Evolutionary conservation across 768 basidiomycete genomes (phyloP), one percentile per base, ranked within the genome.

Genomic region (Tremella mesenterica): DNA sequence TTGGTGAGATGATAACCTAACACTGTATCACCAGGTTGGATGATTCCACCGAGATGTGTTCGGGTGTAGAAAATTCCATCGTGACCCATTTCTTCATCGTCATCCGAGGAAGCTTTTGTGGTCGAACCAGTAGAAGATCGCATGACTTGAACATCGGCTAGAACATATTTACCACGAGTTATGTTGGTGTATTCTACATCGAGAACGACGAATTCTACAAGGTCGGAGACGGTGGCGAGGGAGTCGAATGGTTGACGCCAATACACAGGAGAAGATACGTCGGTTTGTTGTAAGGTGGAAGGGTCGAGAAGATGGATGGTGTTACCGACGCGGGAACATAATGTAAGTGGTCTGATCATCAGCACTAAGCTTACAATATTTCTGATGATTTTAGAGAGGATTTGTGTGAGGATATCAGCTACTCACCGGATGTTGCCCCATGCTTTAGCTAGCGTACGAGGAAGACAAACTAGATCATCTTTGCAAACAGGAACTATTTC

Each of bases 401-500:
- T 20, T 12, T 25, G 26, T 25, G 41, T 8, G 41, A 43, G 9
- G 18, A 48, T 6, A 4, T 8, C 23, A 6, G 10, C 3, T n/a
- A 64, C 73, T 52, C 54, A 75, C 74, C 71, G 82, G 75, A 99
- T 93, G 77, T 92, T 96, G 69, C 84, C 82, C 52, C 92, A 76
- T 16, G 81, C 76, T 8, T 85, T 83, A 0, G 95, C 91, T 61
- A 85, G 83, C 66, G 88, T 88, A 10, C 76, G 73, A 2, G 91
- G 88, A 30, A 99, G 78, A 70, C 87, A 89, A 20, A 97, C 85
- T 25, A 99, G 81, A 74, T 99, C 95, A 70, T 97, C 95, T 72
- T 96, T 96, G 78, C 95, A 99, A 52, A 99, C 82, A 0, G 95
- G 91, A 3, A 85, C 81, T 67, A 99, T 95, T 75, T 97, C 93